Evolutionary conservation across 495 filamentous ascomycete species (phyloP), one percentile per base, ranked within the genome.

Genomic region (Mycothermus thermophilus): DNA sequence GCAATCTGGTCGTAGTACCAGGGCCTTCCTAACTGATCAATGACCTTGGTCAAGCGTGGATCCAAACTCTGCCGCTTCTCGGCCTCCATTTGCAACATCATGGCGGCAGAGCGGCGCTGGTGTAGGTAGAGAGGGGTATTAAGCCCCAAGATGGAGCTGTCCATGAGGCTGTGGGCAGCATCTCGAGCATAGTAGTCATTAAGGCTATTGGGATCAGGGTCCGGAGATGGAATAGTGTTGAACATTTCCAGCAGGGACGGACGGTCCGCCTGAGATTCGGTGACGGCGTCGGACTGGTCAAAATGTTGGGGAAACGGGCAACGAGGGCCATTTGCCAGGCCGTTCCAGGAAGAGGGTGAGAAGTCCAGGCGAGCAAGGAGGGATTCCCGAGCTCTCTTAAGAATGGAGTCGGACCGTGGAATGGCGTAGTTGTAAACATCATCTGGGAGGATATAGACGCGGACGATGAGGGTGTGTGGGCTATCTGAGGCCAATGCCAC

Each of bases 21-120:
- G 2, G 58, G 46, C 12, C 58, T 41, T 2, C 79, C 81, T 8
- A 57, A 57, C 20, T 82, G 83, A 29, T 77, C 72, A 3, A 48
- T 40, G 14, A 64, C 58, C 2, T 53, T 41, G 32, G 70, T 64
- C 5, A 93, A 59, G 5, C 87, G 72, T 8, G 87, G 83, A 59
- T 95, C 87, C 10, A 83, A 55, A 28, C 73, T 64, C 32, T 67
- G 64, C 8, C 62, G 58, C 4, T 81, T 73, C 18, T 77, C 67
- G 8, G 67, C 54, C 53, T 96, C 88, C 30, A 79, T 74, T 46
- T 93, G 80, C 15, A 93, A 54, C 86, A 96, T 95, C 21, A 76
- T 50, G 6, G 84, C 83, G 8, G 81, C 83, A 0, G 84, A 86
- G 29, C 79, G 72, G 33, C 79, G 67, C 58, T 96, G 88, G 48